A percentile compares a stretch with the other conserved stretches of the same genome.
phyloP scores from a whole-genome alignment of 345 rosid species.

The Lepidium aucheri region DNA sequence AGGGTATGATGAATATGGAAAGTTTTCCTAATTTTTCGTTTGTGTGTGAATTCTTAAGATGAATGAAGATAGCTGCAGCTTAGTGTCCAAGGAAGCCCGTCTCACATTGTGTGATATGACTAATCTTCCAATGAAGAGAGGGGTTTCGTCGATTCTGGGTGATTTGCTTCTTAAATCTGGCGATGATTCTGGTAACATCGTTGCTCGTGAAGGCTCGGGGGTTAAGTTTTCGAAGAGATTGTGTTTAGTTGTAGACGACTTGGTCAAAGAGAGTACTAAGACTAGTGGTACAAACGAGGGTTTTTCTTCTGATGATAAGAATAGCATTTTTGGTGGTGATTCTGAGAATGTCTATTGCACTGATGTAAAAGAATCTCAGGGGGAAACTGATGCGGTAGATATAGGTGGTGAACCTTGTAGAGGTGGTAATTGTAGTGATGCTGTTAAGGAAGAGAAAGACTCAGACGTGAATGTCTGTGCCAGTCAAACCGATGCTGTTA shows the following conservation, averaged over 20 bases:
- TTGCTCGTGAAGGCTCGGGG: conserved; percentile 20
- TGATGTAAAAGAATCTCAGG: conserved; percentile 26
- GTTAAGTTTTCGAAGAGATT: conserved; percentile 33
- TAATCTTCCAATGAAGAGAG: conserved; percentile 52
- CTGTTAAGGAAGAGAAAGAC: conserved; percentile 31
- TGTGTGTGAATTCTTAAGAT: conserved; percentile 19
- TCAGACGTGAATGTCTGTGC: conserved; percentile 5
- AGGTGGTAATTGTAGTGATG: conserved; percentile 5
- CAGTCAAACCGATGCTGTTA: conserved; percentile 12
- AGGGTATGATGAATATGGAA: not conserved
- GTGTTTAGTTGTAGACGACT: conserved; percentile 45
- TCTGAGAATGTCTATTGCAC: conserved; percentile 16
- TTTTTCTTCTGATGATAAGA: conserved; percentile 10
- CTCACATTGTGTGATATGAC: conserved; percentile 51
- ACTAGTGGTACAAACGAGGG: conserved; percentile 21
- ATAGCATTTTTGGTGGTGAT: not conserved
- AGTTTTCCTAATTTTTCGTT: not conserved
- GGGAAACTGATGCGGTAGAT: conserved; percentile 16
- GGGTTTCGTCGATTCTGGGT: conserved; percentile 31
- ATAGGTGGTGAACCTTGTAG: not conserved
- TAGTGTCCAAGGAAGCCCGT: conserved; percentile 26
- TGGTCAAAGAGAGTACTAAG: conserved; percentile 35
- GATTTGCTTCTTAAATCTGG: conserved; percentile 35
- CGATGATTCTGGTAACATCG: conserved; percentile 24
- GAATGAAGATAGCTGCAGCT: conserved; percentile 44